Percentiles rank a stretch among this genome's conserved stretches.
phyloP scores from a whole-genome alignment of 225 moss, liverwort and hornwort species.

The Thuidium tamariscinum region DNA sequence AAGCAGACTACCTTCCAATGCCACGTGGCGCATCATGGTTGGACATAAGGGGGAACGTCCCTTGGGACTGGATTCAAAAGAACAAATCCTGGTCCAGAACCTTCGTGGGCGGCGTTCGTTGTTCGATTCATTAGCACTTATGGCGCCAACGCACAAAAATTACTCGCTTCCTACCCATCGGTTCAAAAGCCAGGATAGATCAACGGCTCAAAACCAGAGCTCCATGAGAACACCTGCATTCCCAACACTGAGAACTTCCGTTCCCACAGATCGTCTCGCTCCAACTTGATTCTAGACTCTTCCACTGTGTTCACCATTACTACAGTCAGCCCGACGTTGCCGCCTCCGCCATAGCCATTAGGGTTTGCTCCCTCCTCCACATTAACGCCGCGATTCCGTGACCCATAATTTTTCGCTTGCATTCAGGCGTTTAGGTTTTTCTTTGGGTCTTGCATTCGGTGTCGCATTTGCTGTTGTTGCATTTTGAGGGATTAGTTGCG shows the following conservation, averaged over 20 bases:
- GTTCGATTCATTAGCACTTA: background rate
- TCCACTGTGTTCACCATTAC: background rate
- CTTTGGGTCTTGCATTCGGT: background rate
- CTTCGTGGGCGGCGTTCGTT: background rate
- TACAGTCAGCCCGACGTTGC: background rate
- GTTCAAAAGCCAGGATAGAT: background rate
- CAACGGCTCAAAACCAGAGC: background rate
- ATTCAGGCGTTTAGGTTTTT: background rate
- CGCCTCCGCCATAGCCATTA: conserved; percentile 22
- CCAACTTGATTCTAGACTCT: conserved; percentile 6
- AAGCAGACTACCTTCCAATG: background rate
- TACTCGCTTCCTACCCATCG: background rate
- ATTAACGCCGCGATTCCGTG: background rate
- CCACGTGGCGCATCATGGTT: background rate
- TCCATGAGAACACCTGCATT: background rate
- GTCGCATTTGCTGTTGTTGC: background rate
- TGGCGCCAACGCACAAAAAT: background rate
- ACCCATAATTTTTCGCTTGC: background rate
- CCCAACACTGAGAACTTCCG: background rate
- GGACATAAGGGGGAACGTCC: background rate
- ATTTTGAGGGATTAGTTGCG: background rate
- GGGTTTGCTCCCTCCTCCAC: background rate
- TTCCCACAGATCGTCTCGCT: background rate
- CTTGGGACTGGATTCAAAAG: background rate
- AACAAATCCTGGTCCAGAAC: background rate